Conservation (phyloP, 2,329 filamentous ascomycete genomes). For the Xylaria sp. region DNA sequence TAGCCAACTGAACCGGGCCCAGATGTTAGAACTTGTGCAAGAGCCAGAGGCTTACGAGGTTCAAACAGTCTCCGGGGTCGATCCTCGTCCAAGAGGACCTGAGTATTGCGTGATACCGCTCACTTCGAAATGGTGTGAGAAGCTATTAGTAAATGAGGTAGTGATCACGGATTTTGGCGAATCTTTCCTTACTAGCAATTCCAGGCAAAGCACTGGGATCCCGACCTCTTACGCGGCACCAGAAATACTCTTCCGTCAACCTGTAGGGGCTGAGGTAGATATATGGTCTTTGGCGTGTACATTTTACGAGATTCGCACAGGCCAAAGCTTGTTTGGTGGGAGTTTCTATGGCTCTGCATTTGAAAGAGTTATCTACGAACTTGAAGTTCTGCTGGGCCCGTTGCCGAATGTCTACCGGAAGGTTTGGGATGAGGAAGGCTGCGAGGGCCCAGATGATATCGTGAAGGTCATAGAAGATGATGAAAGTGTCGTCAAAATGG, state of each 20-base stretch:
- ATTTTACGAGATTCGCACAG: background rate
- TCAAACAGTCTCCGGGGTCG: background rate
- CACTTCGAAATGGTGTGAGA: background rate
- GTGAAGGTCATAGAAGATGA: background rate
- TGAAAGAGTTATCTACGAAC: background rate
- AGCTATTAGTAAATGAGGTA: background rate
- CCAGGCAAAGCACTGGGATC: background rate
- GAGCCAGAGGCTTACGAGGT: conserved; percentile 2
- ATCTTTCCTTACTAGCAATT: background rate
- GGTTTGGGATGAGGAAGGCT: background rate
- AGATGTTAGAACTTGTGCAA: background rate
- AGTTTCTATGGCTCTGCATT: background rate
- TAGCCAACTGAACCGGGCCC: background rate
- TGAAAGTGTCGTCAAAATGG: background rate
- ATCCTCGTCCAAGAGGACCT: background rate
- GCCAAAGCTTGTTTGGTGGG: background rate
- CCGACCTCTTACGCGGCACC: conserved; percentile 3
- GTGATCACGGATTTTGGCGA: conserved; percentile 6
- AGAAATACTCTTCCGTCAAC: conserved; percentile 2
- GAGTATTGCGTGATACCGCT: background rate
- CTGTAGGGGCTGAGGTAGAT: background rate
- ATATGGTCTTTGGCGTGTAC: conserved; percentile 11
- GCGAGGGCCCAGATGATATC: background rate
- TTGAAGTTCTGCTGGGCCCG: background rate
- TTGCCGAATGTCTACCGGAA: background rate